phyloP scores from a whole-genome alignment of 768 basidiomycete species.

The Serpula lacrymans region DNA sequence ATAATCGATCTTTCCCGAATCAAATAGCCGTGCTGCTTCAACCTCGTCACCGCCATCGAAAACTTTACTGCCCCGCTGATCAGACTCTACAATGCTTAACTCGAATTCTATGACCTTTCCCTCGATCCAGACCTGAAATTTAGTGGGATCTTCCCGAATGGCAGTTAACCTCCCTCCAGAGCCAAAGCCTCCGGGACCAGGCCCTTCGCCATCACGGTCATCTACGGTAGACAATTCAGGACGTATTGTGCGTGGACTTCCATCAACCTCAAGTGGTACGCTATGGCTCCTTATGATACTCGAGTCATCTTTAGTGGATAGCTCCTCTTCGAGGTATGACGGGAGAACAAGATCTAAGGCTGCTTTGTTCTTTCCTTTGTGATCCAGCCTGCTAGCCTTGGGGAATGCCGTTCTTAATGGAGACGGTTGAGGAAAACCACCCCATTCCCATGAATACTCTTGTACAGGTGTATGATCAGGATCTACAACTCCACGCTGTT shows the following conservation, averaged over 20 bases:
- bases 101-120: slow-evolving; percentile 64
- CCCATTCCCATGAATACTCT: slow-evolving; percentile 95
- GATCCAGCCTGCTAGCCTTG: slow-evolving; percentile 2
- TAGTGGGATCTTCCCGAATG: slow-evolving; percentile 55
- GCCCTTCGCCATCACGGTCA: slow-evolving; percentile 20
- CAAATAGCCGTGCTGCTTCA: slow-evolving; percentile 55
- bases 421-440: slow-evolving; percentile 79
- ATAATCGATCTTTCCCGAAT: slow-evolving; percentile 61
- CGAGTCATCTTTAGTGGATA: slow-evolving; percentile 13
- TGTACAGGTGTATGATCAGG: slow-evolving; percentile 33
- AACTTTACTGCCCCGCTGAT: slow-evolving; percentile 11
- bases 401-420: slow-evolving; percentile 54
- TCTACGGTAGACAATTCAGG: slow-evolving; percentile 18
- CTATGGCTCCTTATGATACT: slow-evolving; percentile 48
- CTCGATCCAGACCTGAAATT: slow-evolving; percentile 64
- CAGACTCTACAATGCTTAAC: slow-evolving; percentile 55
- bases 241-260: slow-evolving; percentile 32
- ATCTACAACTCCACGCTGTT: slow-evolving; percentile 7
- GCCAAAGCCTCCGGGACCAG: slow-evolving; percentile 33
- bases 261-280: slow-evolving; percentile 52
- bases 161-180: slow-evolving; percentile 55
- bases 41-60: slow-evolving; percentile 42
- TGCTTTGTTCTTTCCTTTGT: slow-evolving; percentile 12
- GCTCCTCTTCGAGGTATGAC: slow-evolving; percentile 8
- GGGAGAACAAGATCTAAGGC: slow-evolving; percentile 5